Percentiles rank a stretch among this genome's conserved stretches.
Evolutionary conservation across 2,329 filamentous ascomycete species (phyloP).

Genomic region (Fusarium haematococcum): DNA sequence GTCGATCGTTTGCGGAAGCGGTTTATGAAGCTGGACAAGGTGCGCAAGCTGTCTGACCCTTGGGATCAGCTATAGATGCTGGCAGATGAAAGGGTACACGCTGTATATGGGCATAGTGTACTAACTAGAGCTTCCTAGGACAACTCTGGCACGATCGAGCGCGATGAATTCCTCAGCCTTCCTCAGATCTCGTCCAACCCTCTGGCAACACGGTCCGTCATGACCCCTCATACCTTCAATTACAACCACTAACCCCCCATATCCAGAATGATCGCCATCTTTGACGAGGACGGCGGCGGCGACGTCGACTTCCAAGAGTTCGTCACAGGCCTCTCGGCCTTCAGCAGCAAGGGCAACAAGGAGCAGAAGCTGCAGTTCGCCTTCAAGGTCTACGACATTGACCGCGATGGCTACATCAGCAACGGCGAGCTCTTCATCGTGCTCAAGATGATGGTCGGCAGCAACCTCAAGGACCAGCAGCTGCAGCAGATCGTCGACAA

Average conservation of each 20-base stretch:
- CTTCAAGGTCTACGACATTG: slow-evolving; percentile 99
- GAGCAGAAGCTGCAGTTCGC: slow-evolving; percentile 98
- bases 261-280: slow-evolving; percentile 96
- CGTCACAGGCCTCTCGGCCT: slow-evolving; percentile 92
- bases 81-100: not conserved
- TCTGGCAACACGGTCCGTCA: slow-evolving; percentile 84
- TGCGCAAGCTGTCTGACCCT: slow-evolving; percentile 53
- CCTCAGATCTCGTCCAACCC: slow-evolving; percentile 98
- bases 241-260: slow-evolving; percentile 14
- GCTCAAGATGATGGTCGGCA: slow-evolving; percentile 99
- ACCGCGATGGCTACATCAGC: slow-evolving; percentile 97
- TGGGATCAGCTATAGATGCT: slow-evolving; percentile 2
- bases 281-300: slow-evolving; percentile 97
- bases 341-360: slow-evolving; percentile 98
- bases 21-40: slow-evolving; percentile 99
- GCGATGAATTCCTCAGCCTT: slow-evolving; percentile 96
- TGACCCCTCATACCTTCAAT: not conserved
- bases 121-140: slow-evolving; percentile 69
- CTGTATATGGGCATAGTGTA: not conserved
- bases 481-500: slow-evolving; percentile 99
- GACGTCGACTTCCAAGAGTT: slow-evolving; percentile 99
- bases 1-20: slow-evolving; percentile 95
- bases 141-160: slow-evolving; percentile 97
- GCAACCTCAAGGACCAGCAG: slow-evolving; percentile 98
- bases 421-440: slow-evolving; percentile 99